Conservation (phyloP, 129 eudicot genomes). For the Chrysanthemum seticuspe region DNA sequence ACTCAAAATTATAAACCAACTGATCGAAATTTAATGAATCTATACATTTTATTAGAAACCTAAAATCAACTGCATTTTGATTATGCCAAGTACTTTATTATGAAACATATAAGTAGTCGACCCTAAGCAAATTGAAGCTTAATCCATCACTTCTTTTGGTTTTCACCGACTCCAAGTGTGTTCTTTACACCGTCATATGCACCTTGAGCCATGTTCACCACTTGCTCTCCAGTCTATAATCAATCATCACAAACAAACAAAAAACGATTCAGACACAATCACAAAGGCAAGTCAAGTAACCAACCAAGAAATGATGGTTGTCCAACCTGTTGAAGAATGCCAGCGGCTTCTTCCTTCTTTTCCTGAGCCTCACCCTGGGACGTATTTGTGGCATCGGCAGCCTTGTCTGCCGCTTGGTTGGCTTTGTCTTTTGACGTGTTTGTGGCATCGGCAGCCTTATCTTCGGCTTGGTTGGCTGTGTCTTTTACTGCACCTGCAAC, state of each 20-base stretch:
- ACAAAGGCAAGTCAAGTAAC: neutral
- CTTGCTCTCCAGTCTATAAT: slow-evolving; percentile 61
- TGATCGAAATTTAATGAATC: neutral
- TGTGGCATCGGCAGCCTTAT: slow-evolving; percentile 40
- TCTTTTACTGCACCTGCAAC: slow-evolving; percentile 44
- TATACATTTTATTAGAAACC: slow-evolving; percentile 15
- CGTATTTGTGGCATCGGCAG: slow-evolving; percentile 30
- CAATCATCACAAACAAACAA: slow-evolving; percentile 7
- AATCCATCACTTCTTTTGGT: slow-evolving; percentile 38
- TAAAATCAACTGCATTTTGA: neutral
- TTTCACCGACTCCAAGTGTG: slow-evolving; percentile 58
- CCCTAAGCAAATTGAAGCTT: neutral
- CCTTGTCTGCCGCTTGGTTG: slow-evolving; percentile 51
- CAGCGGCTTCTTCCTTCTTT: slow-evolving; percentile 42
- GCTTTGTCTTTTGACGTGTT: slow-evolving; percentile 51
- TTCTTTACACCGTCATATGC: slow-evolving; percentile 75
- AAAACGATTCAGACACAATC: neutral
- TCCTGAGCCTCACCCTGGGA: slow-evolving; percentile 35
- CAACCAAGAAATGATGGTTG: neutral
- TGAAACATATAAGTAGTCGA: neutral
- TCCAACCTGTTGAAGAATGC: slow-evolving; percentile 62
- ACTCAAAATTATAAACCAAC: neutral
- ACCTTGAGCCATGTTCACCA: slow-evolving; percentile 66
- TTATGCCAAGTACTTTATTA: slow-evolving; percentile 22
- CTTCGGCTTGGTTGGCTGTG: slow-evolving; percentile 43